These are phyloP conservation scores for Serendipita vermifera DNA, from an alignment of 768 basidiomycete species.

Conservation along the genomic window DNA sequence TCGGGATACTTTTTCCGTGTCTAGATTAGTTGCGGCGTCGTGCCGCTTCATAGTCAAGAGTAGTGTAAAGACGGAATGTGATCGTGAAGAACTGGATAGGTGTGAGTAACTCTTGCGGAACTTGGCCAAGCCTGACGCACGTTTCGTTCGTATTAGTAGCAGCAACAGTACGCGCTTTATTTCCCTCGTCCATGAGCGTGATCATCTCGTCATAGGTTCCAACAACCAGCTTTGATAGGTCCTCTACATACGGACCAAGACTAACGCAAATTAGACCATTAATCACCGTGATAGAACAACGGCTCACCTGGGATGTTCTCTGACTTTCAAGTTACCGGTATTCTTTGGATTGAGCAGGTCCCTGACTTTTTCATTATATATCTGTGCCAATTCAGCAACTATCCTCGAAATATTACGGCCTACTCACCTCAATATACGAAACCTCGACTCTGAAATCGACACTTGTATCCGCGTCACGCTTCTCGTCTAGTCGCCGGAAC, in stretches of 20 bases:
- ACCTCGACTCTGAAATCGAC: conserved; percentile 86
- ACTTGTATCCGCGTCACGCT: conserved; percentile 50
- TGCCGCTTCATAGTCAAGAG: conserved; percentile 85
- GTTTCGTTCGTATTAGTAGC: conserved; percentile 99
- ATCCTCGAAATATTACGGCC: no score
- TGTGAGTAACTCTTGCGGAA: neutral
- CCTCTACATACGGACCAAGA: conserved; percentile 96
- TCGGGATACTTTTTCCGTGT: conserved; percentile 97
- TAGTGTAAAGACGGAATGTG: conserved; percentile 95
- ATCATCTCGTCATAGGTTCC: conserved; percentile 93
- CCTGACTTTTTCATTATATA: conserved; percentile 96
- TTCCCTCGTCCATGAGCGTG: conserved; percentile 99
- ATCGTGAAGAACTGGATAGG: conserved; percentile 66
- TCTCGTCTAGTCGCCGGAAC: conserved; percentile 65
- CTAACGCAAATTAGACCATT: no score
- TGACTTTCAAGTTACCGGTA: conserved; percentile 86
- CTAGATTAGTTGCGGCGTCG: conserved; percentile 71
- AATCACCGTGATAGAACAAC: neutral
- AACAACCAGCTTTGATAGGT: conserved; percentile 86
- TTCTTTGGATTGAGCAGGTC: conserved; percentile 97
- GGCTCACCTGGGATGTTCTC: conserved; percentile 76
- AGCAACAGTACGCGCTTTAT: conserved; percentile 95
- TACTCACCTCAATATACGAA: conserved; percentile 83
- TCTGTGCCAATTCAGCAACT: conserved; percentile 30
- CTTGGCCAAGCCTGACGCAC: no score